Base-by-base conservation (phyloP, 768 basidiomycete genomes). In the Suillus clintonianus region DNA sequence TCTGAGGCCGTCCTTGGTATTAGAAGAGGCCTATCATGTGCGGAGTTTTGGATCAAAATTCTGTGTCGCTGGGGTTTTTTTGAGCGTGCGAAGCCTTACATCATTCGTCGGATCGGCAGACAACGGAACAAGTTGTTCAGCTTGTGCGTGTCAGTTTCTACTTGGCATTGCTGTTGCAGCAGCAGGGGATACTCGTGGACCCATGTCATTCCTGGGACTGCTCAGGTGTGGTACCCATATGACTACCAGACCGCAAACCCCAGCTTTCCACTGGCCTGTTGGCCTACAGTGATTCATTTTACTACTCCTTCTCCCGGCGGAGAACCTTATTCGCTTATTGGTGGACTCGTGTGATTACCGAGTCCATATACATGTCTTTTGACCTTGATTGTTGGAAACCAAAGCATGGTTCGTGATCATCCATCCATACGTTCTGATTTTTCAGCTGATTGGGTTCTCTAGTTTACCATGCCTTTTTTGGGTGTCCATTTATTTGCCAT, bases 161-260 rank as follows among this genome's bases (percentile, higher is more conserved):
- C 42, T 57, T 45, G 19, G 30, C 30, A 19, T 55, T n/a, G n/a
- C n/a, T n/a, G 77, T 90, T 55, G 82, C 84, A 55, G 89, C 89
- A 48, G 81, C 83, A 15, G 86, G 87, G 6, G 85, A 86, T 73
- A 89, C 88, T 86, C 1, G 80, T 91, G 11, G 87, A 87, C 0
- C 83, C 87, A 3, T 32, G 72, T 83, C 64, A 79, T 89, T 11
- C 72, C 82, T 0, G 88, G 86, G 0, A 74, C 77, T 13, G 79
- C 83, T 0, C 85, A 84, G 53, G 77, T 81, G 1, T 91, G 89
- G 89, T 83, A 87, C 68, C 81, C 84, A 4, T 89, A 81, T 68
- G 79, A 79, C 59, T 88, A 85, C 75, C 83, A 89, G 66, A 66
- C 64, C 4, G 65, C 76, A 19, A 74, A n/a, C n/a, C 85, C 37